Conservation (phyloP, 2,329 filamentous ascomycete species). For the Dactylellina parvicollis region DNA sequence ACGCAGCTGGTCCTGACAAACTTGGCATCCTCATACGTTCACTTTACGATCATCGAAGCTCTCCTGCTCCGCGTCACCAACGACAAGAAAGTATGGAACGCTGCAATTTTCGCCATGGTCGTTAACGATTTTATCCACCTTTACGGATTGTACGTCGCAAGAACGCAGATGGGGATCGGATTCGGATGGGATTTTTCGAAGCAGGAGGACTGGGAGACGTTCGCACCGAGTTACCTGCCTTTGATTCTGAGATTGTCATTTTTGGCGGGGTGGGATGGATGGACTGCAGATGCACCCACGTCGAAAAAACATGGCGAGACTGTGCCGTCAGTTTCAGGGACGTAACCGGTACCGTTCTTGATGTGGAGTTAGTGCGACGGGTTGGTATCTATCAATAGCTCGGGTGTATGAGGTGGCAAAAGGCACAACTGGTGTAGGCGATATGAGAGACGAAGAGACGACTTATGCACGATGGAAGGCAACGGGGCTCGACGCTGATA, state of each 20-base stretch:
- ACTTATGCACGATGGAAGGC: too few relatives aligned
- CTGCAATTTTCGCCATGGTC: conserved; percentile 18
- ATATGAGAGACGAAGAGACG: too few relatives aligned
- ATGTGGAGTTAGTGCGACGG: background rate
- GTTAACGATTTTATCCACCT: conserved; percentile 38
- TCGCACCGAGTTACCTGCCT: conserved; percentile 33
- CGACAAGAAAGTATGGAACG: conserved; percentile 31
- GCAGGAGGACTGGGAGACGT: conserved; percentile 33
- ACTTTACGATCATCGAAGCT: conserved; percentile 44
- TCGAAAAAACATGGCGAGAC: background rate
- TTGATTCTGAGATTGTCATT: conserved; percentile 24
- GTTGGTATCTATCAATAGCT: background rate
- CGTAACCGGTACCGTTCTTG: background rate
- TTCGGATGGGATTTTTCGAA: conserved; percentile 31
- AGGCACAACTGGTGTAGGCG: too few relatives aligned
- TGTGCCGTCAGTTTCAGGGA: background rate
- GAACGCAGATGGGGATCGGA: conserved; percentile 7
- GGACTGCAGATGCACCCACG: background rate
- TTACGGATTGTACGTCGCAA: conserved; percentile 23
- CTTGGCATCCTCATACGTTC: conserved; percentile 36
- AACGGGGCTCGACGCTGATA: too few relatives aligned
- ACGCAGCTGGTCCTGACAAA: conserved; percentile 39
- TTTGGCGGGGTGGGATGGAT: conserved; percentile 44
- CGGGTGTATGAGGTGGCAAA: background rate
- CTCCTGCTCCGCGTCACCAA: conserved; percentile 31